phyloP scores from a whole-genome alignment of 768 basidiomycete species.

The Trametes cingulata region DNA sequence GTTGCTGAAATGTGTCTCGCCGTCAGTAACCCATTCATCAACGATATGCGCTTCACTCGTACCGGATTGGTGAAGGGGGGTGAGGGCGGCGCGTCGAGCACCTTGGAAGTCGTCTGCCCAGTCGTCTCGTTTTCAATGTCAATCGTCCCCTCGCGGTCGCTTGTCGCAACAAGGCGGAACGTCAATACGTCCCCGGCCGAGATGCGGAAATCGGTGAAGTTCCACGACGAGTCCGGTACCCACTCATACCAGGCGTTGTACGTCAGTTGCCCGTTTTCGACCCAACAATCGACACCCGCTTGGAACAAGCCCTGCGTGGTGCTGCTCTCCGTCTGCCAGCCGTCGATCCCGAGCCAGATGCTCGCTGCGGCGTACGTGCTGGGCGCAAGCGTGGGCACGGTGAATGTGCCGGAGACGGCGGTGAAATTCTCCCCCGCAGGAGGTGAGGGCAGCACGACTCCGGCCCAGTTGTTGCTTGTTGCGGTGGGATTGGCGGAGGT shows the following conservation, averaged over 20 bases:
- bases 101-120: slow-evolving; percentile 18
- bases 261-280: slow-evolving; percentile 20
- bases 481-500: background rate
- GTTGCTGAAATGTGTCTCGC: slow-evolving; percentile 23
- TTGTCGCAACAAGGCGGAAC: slow-evolving; percentile 29
- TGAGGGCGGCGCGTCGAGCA: slow-evolving; percentile 23
- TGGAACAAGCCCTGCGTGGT: slow-evolving; percentile 34
- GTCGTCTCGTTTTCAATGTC: slow-evolving; percentile 22
- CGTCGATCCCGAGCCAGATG: slow-evolving; percentile 38
- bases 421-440: background rate
- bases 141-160: slow-evolving; percentile 21
- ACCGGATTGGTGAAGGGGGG: slow-evolving; percentile 12
- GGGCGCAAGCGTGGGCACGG: slow-evolving; percentile 30
- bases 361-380: slow-evolving; percentile 27
- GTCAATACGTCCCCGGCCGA: background rate
- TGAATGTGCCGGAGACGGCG: slow-evolving; percentile 32
- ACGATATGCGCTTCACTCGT: background rate
- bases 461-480: background rate
- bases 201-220: background rate
- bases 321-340: slow-evolving; percentile 23
- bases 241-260: slow-evolving; percentile 34
- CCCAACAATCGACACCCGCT: slow-evolving; percentile 35
- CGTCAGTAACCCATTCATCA: background rate
- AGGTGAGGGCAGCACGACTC: background rate
- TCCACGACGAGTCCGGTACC: slow-evolving; percentile 3